These are phyloP conservation scores for Akanthomyces uredinophilus DNA, from an alignment of 2,329 filamentous ascomycete species.

Conservation along the genomic window DNA sequence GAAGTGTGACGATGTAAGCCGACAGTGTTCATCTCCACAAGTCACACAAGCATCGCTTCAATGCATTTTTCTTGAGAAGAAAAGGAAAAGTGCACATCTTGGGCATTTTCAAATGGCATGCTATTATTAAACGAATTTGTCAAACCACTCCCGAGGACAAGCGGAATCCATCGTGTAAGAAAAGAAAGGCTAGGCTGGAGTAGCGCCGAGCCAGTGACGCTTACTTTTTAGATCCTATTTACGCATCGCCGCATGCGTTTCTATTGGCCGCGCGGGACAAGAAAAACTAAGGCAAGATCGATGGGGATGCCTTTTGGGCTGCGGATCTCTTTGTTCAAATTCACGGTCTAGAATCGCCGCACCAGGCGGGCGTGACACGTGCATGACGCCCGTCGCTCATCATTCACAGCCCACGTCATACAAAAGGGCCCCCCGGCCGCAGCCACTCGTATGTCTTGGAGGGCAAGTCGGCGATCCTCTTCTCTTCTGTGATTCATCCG, in stretches of 20 bases:
- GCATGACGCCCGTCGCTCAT: background rate
- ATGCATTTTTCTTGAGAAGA: no score
- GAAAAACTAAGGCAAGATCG: background rate
- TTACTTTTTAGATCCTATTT: background rate
- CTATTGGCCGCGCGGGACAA: background rate
- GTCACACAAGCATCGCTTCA: background rate
- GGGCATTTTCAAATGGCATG: background rate
- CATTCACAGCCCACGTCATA: background rate
- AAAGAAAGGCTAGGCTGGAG: background rate
- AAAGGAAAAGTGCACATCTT: background rate
- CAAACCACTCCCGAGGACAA: no score
- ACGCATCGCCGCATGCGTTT: constrained; percentile 2
- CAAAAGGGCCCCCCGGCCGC: background rate
- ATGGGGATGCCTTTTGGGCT: background rate
- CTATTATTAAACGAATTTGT: no score
- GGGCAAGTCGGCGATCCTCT: no score
- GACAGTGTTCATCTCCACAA: background rate
- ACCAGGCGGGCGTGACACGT: background rate
- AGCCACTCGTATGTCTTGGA: no score
- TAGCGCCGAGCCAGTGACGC: background rate
- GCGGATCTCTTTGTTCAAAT: background rate
- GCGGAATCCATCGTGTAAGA: no score
- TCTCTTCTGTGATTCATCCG: no score
- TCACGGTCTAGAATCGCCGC: background rate
- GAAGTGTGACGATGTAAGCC: background rate